Conservation (phyloP, 2,329 filamentous ascomycete species). For the Aspergillus bombycis region DNA sequence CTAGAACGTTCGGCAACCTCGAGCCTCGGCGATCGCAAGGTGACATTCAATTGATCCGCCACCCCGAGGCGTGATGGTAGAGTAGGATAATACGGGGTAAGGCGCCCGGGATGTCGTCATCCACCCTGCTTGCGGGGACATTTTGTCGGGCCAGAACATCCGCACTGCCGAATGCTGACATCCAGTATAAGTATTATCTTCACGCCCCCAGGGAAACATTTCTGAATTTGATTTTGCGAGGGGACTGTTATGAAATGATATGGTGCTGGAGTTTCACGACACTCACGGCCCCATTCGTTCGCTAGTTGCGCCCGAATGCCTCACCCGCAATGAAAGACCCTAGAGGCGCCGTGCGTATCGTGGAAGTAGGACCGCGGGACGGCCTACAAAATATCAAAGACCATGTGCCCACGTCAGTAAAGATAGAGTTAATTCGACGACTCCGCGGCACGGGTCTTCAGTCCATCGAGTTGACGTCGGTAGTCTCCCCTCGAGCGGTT, state of each 20-base stretch:
- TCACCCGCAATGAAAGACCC: conserved; percentile 11
- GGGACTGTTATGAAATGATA: not conserved
- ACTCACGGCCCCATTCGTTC: not conserved
- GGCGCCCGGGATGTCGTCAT: not conserved
- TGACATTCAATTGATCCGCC: not conserved
- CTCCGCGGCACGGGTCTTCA: conserved; percentile 69
- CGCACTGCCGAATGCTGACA: not conserved
- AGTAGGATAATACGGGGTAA: not conserved
- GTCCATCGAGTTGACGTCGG: conserved; percentile 79
- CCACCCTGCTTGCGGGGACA: not conserved
- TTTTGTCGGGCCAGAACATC: not conserved
- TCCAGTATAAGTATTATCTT: not conserved
- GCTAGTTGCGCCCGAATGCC: not conserved
- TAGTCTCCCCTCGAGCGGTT: conserved; percentile 83
- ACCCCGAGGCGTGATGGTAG: not conserved
- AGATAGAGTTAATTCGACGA: conserved; percentile 73
- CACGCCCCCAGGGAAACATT: not conserved
- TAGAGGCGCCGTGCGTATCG: conserved; percentile 56
- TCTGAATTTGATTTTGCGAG: not conserved
- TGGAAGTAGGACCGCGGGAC: conserved; percentile 83
- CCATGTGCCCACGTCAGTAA: conserved; percentile 69
- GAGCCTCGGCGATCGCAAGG: not conserved
- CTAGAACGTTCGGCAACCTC: conserved; percentile 4
- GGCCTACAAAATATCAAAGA: conserved; percentile 85
- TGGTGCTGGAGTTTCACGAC: not conserved